Evolutionary conservation across 2,329 filamentous ascomycete species (phyloP), one percentile per base, ranked within the genome.

Genomic region (Botrytis fragariae): DNA sequence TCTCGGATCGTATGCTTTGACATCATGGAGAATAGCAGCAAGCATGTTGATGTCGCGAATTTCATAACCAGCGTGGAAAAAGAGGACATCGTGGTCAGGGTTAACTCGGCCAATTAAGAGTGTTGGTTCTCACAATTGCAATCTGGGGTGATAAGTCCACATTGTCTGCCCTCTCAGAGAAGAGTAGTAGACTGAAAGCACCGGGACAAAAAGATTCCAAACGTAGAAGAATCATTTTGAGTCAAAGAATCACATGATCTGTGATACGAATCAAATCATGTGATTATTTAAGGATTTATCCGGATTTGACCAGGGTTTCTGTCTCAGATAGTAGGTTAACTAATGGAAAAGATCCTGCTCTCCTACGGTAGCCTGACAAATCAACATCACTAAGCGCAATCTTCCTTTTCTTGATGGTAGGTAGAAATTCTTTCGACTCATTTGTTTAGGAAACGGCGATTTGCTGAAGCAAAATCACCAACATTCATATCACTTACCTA

Each of bases 1-100:
- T 29, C 39, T 69, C 6, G 65, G 65, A 57, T 69, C 65, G 7
- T 59, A 59, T 32, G 65, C 65, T 57, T 48, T 57, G 32, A 69
- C 14, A 69, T 69, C 65, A 69, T 69, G 65, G n/a, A 69, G 32
- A 10, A 69, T 69, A 22, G 45, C 45, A 57, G 65, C 65, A 37
- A 69, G 35, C 32, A 69, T 39, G 54, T 57, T 42, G 16, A 35
- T 54, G 7, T 54, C 45, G 22, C 65, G 14, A 12, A 37, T 57
- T 1, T 69, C 7, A 35, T 44, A 4, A 20, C 8, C 32, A 39
- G 32, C 8, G 48, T 69, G 48, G 35, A 69, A 25, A 29, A 59
- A 69, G 2, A 69, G 32, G 35, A 69, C 25, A 69, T 69, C 65
- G 20, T 69, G 22, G 3, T 69, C 48, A 57, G 65, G 65, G 9